Conservation (phyloP, 2,329 filamentous ascomycete species). For the Diaporthe destruens region DNA sequence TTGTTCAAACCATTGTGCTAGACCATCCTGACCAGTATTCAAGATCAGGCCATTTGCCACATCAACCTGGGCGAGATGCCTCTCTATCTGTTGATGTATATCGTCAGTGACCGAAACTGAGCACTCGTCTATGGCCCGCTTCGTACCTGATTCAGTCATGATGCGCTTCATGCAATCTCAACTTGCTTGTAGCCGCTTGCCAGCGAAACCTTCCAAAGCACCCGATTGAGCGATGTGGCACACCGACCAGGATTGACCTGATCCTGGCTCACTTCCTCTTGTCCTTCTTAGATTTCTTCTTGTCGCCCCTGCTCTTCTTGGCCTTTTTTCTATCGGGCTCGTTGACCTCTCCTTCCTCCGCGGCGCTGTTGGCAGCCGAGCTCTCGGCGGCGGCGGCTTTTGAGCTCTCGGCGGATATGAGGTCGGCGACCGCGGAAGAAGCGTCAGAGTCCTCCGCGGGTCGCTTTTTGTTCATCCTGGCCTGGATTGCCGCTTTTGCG, state of each 20-base stretch:
- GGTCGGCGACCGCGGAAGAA: slow-evolving; percentile 18
- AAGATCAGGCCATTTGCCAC: neutral
- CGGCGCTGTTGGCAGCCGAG: slow-evolving; percentile 23
- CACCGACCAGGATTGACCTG: neutral
- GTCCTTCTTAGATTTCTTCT: slow-evolving; percentile 48
- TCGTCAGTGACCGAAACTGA: neutral
- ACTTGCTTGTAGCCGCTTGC: neutral
- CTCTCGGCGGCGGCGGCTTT: slow-evolving; percentile 42
- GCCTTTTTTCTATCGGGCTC: slow-evolving; percentile 61
- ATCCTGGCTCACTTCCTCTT: slow-evolving; percentile 39
- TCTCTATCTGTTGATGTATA: neutral
- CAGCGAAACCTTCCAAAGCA: neutral
- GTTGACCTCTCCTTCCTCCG: slow-evolving; percentile 43
- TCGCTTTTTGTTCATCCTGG: slow-evolving; percentile 51
- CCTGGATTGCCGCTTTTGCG: slow-evolving; percentile 61
- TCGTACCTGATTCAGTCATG: slow-evolving; percentile 2
- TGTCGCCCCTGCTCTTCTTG: slow-evolving; percentile 57
- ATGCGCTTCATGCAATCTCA: neutral
- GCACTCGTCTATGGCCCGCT: neutral
- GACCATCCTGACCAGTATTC: neutral
- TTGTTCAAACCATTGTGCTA: neutral
- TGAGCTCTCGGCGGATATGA: slow-evolving; percentile 42
- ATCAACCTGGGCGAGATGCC: neutral
- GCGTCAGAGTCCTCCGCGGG: slow-evolving; percentile 46
- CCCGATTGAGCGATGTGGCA: neutral